A percentile compares a stretch with the other conserved stretches of the same genome.
Conservation (phyloP, 306 rosid genomes). For the Psophocarpus tetragonolobus region DNA sequence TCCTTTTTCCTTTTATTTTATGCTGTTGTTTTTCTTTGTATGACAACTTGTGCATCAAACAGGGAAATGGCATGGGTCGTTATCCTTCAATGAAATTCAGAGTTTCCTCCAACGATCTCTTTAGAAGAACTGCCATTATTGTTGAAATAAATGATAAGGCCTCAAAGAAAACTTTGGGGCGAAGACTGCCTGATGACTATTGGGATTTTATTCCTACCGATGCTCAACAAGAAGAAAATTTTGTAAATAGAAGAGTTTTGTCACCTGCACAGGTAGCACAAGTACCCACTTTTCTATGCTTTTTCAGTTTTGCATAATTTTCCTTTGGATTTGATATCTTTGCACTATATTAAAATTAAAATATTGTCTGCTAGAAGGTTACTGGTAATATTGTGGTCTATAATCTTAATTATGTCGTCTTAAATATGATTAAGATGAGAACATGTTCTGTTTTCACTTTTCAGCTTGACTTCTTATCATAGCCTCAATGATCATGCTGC, state of each 20-base stretch:
- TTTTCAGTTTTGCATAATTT: conserved; percentile 8
- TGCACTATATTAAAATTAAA: not conserved
- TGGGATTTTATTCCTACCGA: conserved; percentile 82
- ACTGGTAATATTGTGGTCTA: not conserved
- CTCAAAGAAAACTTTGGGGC: conserved; percentile 40
- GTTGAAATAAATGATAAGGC: conserved; percentile 61
- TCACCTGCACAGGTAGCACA: conserved; percentile 81
- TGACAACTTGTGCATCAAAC: conserved; percentile 36
- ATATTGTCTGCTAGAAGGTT: conserved; percentile 13
- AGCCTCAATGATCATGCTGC: conserved; percentile 10
- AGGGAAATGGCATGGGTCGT: conserved; percentile 61
- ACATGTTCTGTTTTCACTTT: not conserved
- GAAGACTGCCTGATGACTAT: conserved; percentile 62
- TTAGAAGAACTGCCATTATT: conserved; percentile 62
- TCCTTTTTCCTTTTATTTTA: conserved; percentile 3
- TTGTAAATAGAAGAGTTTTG: conserved; percentile 59
- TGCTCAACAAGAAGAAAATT: conserved; percentile 62
- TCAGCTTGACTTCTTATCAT: not conserved
- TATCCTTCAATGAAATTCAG: conserved; percentile 77
- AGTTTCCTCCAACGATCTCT: conserved; percentile 70
- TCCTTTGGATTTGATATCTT: conserved; percentile 8
- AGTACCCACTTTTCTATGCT: not conserved
- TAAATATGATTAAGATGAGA: not conserved
- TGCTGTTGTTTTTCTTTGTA: not conserved
- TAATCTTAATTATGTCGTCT: not conserved